Evolutionary conservation across 768 basidiomycete genomes (phyloP).

Genomic region (Panaeolus papilionaceus): DNA sequence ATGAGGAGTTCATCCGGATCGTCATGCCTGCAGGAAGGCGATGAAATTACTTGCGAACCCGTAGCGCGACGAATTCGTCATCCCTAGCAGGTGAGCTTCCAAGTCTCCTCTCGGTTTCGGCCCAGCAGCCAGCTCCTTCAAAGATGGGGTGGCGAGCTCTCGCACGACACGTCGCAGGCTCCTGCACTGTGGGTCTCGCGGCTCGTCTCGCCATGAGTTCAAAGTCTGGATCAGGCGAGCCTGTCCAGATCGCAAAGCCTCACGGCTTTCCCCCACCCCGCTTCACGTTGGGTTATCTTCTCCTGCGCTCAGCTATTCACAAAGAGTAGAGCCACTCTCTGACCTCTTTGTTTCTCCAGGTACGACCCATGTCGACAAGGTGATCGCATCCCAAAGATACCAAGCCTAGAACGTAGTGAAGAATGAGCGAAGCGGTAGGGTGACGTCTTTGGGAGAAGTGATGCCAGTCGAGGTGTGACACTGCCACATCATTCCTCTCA

Average conservation of each 20-base stretch:
- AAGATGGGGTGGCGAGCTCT: slow-evolving; percentile 6
- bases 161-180: slow-evolving; percentile 16
- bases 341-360: background rate
- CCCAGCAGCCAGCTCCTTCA: slow-evolving; percentile 13
- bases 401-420: background rate
- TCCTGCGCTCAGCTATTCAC: background rate
- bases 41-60: background rate
- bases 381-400: background rate
- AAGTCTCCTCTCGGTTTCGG: background rate
- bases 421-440: background rate
- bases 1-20: slow-evolving; percentile 16
- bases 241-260: slow-evolving; percentile 18
- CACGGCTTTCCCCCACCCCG: slow-evolving; percentile 18
- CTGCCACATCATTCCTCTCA: slow-evolving; percentile 6
- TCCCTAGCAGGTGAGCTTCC: background rate
- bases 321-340: background rate
- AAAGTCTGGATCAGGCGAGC: background rate
- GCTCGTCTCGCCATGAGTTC: slow-evolving; percentile 8
- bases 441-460: slow-evolving; percentile 1
- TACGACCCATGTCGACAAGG: background rate
- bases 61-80: too few relatives aligned
- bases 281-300: background rate
- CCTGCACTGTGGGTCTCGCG: slow-evolving; percentile 17
- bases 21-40: slow-evolving; percentile 17
- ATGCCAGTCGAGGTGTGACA: slow-evolving; percentile 1